A percentile compares a stretch with the other conserved stretches of the same genome.
Conservation (phyloP, 768 basidiomycete genomes). For the Imleria badia region DNA sequence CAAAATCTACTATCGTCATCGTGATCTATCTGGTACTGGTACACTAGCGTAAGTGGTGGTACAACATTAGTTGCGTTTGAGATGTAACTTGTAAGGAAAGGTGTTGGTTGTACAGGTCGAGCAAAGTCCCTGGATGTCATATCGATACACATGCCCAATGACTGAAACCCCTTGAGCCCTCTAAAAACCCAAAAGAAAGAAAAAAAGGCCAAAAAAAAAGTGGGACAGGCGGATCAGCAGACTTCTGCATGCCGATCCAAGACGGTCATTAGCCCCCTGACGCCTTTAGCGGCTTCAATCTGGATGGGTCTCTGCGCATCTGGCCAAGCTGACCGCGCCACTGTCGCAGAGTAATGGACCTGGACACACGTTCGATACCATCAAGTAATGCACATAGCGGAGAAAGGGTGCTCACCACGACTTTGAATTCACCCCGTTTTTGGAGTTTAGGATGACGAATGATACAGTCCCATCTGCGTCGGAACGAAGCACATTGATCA, state of each 20-base stretch:
- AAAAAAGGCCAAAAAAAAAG: neutral
- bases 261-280: slow-evolving; percentile 39
- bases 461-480: slow-evolving; percentile 36
- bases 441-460: slow-evolving; percentile 33
- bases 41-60: slow-evolving; percentile 26
- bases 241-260: slow-evolving; percentile 32
- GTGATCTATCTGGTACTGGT: slow-evolving; percentile 16
- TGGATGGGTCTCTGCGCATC: slow-evolving; percentile 39
- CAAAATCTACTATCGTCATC: slow-evolving; percentile 1
- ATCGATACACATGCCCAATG: slow-evolving; percentile 22
- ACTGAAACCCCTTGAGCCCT: slow-evolving; percentile 17
- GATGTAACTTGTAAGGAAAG: slow-evolving; percentile 10
- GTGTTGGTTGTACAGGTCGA: slow-evolving; percentile 17
- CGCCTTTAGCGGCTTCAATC: slow-evolving; percentile 35
- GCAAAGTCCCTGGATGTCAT: slow-evolving; percentile 5
- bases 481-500: slow-evolving; percentile 15
- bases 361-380: slow-evolving; percentile 17
- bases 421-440: slow-evolving; percentile 34
- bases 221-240: slow-evolving; percentile 15
- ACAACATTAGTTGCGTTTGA: slow-evolving; percentile 26
- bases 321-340: slow-evolving; percentile 35
- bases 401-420: slow-evolving; percentile 26
- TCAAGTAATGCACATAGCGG: slow-evolving; percentile 7
- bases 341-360: slow-evolving; percentile 37
- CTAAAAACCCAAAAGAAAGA: slow-evolving; percentile 12